Evolutionary conservation across 78 protist species (phyloP).

Genomic region (Dictyostelium brefeldianum): DNA sequence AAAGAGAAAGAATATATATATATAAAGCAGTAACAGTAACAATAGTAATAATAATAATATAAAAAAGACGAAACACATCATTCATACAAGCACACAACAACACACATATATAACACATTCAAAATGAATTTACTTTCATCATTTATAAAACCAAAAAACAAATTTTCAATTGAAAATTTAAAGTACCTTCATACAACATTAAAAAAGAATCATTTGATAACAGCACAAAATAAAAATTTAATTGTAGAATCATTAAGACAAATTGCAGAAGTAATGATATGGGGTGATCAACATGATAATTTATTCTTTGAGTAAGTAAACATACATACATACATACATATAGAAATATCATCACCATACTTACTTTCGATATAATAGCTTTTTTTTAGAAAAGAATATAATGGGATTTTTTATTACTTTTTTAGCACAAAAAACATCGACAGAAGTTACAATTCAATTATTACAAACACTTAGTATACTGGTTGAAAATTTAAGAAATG

Average conservation of each 20-base stretch:
- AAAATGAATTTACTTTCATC: conserved; percentile 61
- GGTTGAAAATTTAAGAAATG: conserved; percentile 85
- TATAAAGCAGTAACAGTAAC: background rate
- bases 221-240: conserved; percentile 45
- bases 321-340: too few relatives aligned
- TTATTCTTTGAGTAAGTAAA: conserved; percentile 75
- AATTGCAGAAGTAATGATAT: conserved; percentile 92
- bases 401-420: conserved; percentile 59
- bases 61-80: background rate
- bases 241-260: conserved; percentile 89
- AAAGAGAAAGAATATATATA: background rate
- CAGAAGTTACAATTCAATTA: conserved; percentile 82
- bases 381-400: conserved; percentile 88
- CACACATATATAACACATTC: background rate
- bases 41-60: background rate
- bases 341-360: too few relatives aligned
- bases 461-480: conserved; percentile 92
- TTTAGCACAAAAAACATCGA: conserved; percentile 72
- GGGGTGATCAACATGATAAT: conserved; percentile 96
- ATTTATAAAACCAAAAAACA: conserved; percentile 66
- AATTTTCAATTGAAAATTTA: conserved; percentile 77
- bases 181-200: conserved; percentile 60
- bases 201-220: conserved; percentile 46
- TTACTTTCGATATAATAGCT: too few relatives aligned
- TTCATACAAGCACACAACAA: too few relatives aligned